Conservation (phyloP, 1,139 yeast species). For the Pichia sp. region DNA sequence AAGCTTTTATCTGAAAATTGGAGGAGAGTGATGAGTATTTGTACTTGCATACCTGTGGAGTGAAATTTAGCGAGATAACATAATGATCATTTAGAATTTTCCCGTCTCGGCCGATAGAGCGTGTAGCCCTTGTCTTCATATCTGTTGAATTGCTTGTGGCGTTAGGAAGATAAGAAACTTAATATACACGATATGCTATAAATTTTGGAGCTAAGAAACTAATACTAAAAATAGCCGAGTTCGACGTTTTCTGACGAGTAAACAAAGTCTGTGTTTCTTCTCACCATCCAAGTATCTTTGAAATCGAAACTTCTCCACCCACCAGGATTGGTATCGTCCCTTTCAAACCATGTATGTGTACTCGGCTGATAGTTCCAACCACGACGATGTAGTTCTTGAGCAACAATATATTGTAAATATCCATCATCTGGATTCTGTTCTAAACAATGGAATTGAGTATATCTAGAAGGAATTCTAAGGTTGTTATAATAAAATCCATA, state of each 20-base stretch:
- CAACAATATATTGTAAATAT: conserved; percentile 72
- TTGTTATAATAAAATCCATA: conserved; percentile 81
- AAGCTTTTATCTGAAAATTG: no score
- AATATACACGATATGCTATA: no score
- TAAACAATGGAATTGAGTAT: conserved; percentile 19
- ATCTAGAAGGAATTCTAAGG: conserved; percentile 27
- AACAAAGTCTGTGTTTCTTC: conserved; percentile 67
- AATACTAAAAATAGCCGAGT: background rate
- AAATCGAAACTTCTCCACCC: conserved; percentile 84
- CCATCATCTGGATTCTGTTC: conserved; percentile 29
- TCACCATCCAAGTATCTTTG: conserved; percentile 81
- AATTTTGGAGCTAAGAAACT: background rate
- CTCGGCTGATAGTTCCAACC: conserved; percentile 85
- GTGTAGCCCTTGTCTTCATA: no score
- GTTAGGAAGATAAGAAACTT: no score
- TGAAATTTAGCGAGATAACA: no score
- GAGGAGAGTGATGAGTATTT: no score
- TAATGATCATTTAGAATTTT: no score
- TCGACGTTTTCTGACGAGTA: conserved; percentile 32
- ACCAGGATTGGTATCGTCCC: conserved; percentile 34
- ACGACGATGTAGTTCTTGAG: conserved; percentile 70
- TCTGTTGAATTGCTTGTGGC: no score
- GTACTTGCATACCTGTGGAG: no score
- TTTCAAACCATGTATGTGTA: conserved; percentile 73
- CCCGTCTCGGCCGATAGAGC: no score